A percentile compares a stretch with the other conserved stretches of the same genome.
phyloP scores from a whole-genome alignment of 2,329 filamentous ascomycete genomes.

The Rhinocladiella mackenziei region DNA sequence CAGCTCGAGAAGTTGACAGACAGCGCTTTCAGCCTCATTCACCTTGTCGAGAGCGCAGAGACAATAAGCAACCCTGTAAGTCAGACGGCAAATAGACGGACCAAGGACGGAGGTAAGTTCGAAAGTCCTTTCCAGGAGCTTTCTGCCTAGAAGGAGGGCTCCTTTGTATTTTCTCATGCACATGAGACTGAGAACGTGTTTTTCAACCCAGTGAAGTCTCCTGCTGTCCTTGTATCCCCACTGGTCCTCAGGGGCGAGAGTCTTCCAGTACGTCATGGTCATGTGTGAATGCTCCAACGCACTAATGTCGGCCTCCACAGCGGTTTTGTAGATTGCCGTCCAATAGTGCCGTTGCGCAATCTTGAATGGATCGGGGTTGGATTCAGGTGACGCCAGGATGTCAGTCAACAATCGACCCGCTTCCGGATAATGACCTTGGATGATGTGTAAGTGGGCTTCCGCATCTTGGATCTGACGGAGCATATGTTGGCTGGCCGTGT shows the following conservation, averaged over 20 bases:
- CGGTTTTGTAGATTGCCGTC: slow-evolving; percentile 6
- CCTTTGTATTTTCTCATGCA: slow-evolving; percentile 10
- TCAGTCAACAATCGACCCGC: slow-evolving; percentile 3
- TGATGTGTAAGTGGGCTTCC: slow-evolving; percentile 4
- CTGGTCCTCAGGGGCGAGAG: slow-evolving; percentile 1
- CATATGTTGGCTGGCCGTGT: neutral
- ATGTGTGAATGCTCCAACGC: slow-evolving; percentile 16
- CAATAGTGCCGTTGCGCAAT: slow-evolving; percentile 11
- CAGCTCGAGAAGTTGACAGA: slow-evolving; percentile 10
- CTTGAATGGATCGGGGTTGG: neutral
- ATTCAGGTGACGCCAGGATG: slow-evolving; percentile 2
- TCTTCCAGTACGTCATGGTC: slow-evolving; percentile 12
- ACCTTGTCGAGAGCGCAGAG: slow-evolving; percentile 8
- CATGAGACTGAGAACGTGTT: slow-evolving; percentile 11
- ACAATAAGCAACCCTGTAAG: slow-evolving; percentile 8
- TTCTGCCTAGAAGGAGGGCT: slow-evolving; percentile 10
- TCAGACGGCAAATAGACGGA: slow-evolving; percentile 7
- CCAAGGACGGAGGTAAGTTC: slow-evolving; percentile 7
- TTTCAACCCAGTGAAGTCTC: slow-evolving; percentile 12
- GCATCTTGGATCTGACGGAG: slow-evolving; percentile 8
- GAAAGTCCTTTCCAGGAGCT: slow-evolving; percentile 7
- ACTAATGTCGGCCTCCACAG: neutral
- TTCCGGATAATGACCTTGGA: slow-evolving; percentile 2
- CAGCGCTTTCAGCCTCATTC: slow-evolving; percentile 9
- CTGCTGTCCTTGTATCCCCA: slow-evolving; percentile 5